Base-by-base conservation (phyloP, 1,284 basidiomycete genomes). In the Peniophora sp. region DNA sequence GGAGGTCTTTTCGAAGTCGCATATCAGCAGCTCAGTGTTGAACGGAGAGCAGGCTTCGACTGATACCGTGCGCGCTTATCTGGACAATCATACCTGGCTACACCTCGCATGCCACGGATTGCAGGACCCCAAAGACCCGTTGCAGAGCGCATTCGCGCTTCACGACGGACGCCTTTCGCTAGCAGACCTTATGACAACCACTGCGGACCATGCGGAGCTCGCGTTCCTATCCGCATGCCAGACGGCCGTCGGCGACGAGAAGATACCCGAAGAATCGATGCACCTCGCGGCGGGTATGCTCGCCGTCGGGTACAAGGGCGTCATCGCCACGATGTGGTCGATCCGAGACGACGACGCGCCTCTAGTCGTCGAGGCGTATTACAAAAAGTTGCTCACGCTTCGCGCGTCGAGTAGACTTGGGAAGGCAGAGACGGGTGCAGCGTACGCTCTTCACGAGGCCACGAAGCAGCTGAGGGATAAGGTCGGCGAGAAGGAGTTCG, bases 221-320 rank as follows among this genome's bases (percentile, higher is more conserved):
- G 61, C 58, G 17, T 60, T 61, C 47, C 57, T 63, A 23, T 59
- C 57, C 16, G 60, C 62, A 14, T 64, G 60, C 47, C 55, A 63
- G 45, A 62, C 61, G n/a, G 58, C 59, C 17, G 54, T 54, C 16
- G 58, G 56, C 16, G 57, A 59, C 27, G 50, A 53, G 20, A 51
- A 51, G 9, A 52, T 58, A 2, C 49, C 59, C 8, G 61, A 59
- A 6, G 57, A 62, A 52, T 50, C 54, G 24, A 53, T 61, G n/a
- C 61, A 63, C 50, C 57, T 64, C 16, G 61, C 62, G 0, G 61
- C 60, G 25, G 57, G 56, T 23, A 51, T 64, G 60, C 56, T 57
- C 34, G 52, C 59, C 23, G 53, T 56, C n/a, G 62, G 62, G 25
- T 60, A 52, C 41, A 52, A 53, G 11, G 52, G 53, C 22, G 53